These are phyloP conservation scores for Candida anglica DNA, from an alignment of 805 yeast genomes.

Conservation along the genomic window DNA sequence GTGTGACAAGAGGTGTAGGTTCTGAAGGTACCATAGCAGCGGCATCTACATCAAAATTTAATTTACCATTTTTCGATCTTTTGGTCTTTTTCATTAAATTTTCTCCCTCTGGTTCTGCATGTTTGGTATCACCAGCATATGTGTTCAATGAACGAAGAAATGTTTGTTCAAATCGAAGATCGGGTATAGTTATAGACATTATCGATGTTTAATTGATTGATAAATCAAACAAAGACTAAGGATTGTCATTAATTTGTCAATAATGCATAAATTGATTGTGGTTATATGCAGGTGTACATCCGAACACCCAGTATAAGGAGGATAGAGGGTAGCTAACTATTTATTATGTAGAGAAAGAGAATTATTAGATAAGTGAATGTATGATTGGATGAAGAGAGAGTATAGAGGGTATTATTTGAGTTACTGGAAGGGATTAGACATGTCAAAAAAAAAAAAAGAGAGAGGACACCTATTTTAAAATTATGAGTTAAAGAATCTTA, in stretches of 20 bases:
- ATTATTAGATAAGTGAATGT: no score
- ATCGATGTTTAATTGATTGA: no score
- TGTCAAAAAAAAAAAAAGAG: constrained; percentile 1
- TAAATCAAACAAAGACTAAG: no score
- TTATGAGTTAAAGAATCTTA: no score
- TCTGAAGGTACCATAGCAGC: constrained; percentile 21
- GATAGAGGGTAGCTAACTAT: no score
- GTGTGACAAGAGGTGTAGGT: constrained; percentile 33
- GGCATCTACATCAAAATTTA: constrained; percentile 14
- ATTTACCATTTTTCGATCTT: constrained; percentile 10
- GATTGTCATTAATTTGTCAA: no score
- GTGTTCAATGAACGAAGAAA: constrained; percentile 36
- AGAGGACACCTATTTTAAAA: background rate
- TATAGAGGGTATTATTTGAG: no score
- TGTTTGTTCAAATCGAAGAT: constrained; percentile 62
- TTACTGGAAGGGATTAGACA: constrained; percentile 1
- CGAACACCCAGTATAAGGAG: no score
- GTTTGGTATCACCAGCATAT: constrained; percentile 21
- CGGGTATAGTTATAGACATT: constrained; percentile 43
- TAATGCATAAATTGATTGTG: no score
- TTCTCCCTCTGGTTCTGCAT: constrained; percentile 4
- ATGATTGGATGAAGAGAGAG: no score
- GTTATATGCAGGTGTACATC: no score
- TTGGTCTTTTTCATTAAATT: constrained; percentile 8
- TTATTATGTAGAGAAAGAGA: no score